These are phyloP conservation scores for Paxillus ammoniavirescens DNA, from an alignment of 768 basidiomycete genomes.

Conservation along the genomic window DNA sequence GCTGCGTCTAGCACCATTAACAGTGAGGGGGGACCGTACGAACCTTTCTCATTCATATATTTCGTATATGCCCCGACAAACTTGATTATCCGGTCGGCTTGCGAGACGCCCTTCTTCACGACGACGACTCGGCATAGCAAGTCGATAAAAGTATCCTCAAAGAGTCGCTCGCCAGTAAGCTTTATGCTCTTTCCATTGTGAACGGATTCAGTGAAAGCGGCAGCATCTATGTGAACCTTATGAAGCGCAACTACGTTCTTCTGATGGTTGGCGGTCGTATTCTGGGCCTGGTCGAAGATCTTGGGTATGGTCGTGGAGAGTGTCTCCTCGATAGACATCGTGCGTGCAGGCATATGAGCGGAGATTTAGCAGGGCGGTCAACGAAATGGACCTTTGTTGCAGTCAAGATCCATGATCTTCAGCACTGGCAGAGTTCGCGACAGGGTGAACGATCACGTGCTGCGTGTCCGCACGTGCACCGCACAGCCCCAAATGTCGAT, in stretches of 20 bases:
- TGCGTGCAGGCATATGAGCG: slow-evolving; percentile 27
- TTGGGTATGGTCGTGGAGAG: slow-evolving; percentile 43
- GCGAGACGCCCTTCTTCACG: slow-evolving; percentile 75
- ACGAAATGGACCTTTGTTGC: too few relatives aligned
- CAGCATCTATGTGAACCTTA: slow-evolving; percentile 72
- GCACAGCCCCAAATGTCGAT: too few relatives aligned
- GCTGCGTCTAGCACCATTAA: not conserved
- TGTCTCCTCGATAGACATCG: slow-evolving; percentile 24
- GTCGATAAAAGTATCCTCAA: slow-evolving; percentile 62
- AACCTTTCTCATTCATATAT: slow-evolving; percentile 77
- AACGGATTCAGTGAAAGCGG: slow-evolving; percentile 47
- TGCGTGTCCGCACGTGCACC: too few relatives aligned
- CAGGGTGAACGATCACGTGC: too few relatives aligned
- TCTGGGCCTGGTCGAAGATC: slow-evolving; percentile 81
- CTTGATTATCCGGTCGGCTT: slow-evolving; percentile 77
- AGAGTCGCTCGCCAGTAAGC: slow-evolving; percentile 73
- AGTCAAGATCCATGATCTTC: too few relatives aligned
- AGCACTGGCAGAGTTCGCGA: too few relatives aligned
- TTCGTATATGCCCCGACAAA: slow-evolving; percentile 79
- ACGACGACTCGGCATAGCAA: slow-evolving; percentile 61
- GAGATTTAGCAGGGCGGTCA: too few relatives aligned
- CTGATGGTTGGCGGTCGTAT: slow-evolving; percentile 73
- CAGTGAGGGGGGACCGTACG: slow-evolving; percentile 6
- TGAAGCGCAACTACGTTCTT: slow-evolving; percentile 85
- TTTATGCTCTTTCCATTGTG: slow-evolving; percentile 49